Percentiles rank a stretch among this genome's conserved stretches.
Evolutionary conservation across 768 basidiomycete genomes (phyloP).

Genomic region (Strobilomyces confusus): DNA sequence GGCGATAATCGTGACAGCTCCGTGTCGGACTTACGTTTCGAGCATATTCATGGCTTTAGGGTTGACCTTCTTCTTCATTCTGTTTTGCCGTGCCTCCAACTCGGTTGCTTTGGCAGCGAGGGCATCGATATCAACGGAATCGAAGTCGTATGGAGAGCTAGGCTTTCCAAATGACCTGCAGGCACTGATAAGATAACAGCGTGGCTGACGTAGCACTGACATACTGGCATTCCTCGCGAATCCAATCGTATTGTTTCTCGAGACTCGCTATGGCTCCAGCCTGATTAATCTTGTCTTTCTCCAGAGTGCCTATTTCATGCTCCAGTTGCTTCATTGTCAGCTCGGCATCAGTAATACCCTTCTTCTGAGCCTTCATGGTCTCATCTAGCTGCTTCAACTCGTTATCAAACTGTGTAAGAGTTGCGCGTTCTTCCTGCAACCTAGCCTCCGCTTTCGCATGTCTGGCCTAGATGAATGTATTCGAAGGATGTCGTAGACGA

Average conservation of each 20-base stretch:
- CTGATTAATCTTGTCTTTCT: slow-evolving; percentile 61
- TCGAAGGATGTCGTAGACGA: not conserved
- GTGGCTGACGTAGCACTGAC: slow-evolving; percentile 27
- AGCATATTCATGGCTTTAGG: slow-evolving; percentile 95
- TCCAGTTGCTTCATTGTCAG: slow-evolving; percentile 61
- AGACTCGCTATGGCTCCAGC: slow-evolving; percentile 51
- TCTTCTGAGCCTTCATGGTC: slow-evolving; percentile 79
- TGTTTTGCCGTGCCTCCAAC: slow-evolving; percentile 72
- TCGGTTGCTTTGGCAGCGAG: slow-evolving; percentile 65
- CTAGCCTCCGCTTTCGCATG: slow-evolving; percentile 65
- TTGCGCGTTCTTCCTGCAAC: slow-evolving; percentile 82
- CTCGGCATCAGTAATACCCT: slow-evolving; percentile 62
- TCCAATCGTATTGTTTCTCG: slow-evolving; percentile 89
- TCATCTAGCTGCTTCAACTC: slow-evolving; percentile 83
- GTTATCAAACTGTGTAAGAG: slow-evolving; percentile 81
- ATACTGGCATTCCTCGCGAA: slow-evolving; percentile 80
- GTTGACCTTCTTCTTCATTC: slow-evolving; percentile 94
- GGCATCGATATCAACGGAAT: slow-evolving; percentile 52
- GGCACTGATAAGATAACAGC: slow-evolving; percentile 1
- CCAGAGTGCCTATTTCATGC: slow-evolving; percentile 59
- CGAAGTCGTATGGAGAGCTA: slow-evolving; percentile 81
- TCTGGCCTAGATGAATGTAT: slow-evolving; percentile 36
- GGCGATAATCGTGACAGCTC: not conserved
- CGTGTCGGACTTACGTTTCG: slow-evolving; percentile 60
- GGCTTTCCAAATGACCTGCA: slow-evolving; percentile 77